Evolutionary conservation across 768 basidiomycete species (phyloP).

Genomic region (Cystobasidium tubakii): DNA sequence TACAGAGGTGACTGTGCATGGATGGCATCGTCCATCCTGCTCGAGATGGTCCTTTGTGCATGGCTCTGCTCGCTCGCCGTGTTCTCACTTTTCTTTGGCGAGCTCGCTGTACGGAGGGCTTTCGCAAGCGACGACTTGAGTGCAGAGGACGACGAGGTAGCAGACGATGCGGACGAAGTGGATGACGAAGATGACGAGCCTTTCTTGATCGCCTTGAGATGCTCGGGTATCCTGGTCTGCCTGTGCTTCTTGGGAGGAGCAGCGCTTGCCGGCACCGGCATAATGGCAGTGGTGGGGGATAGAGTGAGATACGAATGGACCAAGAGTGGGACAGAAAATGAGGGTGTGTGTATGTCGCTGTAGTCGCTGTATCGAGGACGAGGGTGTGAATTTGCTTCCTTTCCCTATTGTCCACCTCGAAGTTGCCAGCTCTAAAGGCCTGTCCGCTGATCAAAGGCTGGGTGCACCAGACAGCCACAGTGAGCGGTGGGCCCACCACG

Average conservation of each 20-base stretch:
- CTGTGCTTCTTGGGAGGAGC: slow-evolving; percentile 31
- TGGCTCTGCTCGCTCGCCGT: neutral
- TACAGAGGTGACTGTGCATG: neutral
- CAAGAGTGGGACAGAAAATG: neutral
- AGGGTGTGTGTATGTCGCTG: neutral
- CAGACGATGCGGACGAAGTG: slow-evolving; percentile 26
- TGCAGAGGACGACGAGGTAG: slow-evolving; percentile 12
- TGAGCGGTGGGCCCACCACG: too few species aligned
- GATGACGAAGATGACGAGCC: neutral
- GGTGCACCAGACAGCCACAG: neutral
- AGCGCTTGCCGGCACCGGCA: slow-evolving; percentile 1
- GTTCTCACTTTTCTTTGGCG: neutral
- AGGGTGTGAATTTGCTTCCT: neutral
- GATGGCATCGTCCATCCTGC: neutral
- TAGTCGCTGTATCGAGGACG: too few species aligned
- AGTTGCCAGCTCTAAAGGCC: too few species aligned
- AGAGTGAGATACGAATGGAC: neutral
- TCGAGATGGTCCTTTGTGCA: neutral
- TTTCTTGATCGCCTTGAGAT: slow-evolving; percentile 34
- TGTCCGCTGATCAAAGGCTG: neutral
- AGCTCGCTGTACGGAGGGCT: neutral
- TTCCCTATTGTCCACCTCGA: neutral
- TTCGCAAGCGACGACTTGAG: neutral
- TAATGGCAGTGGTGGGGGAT: neutral
- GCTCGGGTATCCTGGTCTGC: slow-evolving; percentile 35